These are phyloP conservation scores for Anastatica hierochuntica DNA, from an alignment of 345 rosid species.

Conservation along the genomic window DNA sequence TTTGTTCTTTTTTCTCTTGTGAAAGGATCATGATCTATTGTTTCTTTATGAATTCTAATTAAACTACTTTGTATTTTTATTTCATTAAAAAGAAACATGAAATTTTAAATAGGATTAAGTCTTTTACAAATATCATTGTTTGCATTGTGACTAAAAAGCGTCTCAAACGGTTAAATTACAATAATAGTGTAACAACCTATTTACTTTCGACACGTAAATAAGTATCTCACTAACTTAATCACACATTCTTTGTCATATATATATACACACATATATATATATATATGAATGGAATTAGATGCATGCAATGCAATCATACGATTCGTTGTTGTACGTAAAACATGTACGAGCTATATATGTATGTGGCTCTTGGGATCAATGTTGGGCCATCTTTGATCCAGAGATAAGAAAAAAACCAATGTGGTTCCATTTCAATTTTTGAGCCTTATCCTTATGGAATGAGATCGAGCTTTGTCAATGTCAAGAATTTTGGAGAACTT, in stretches of 20 bases:
- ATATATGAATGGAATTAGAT: too few species aligned
- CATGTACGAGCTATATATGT: too few species aligned
- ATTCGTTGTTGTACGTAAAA: neutral
- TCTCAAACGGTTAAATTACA: neutral
- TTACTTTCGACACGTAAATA: too few species aligned
- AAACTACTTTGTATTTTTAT: neutral
- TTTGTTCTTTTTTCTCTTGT: too few species aligned
- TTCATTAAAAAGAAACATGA: neutral
- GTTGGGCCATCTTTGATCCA: slow-evolving; percentile 4
- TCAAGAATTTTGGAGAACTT: slow-evolving; percentile 2
- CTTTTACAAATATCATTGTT: neutral
- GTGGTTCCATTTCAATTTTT: slow-evolving; percentile 6
- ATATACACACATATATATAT: neutral
- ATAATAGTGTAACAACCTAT: too few species aligned
- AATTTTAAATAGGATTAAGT: neutral
- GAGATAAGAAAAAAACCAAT: neutral
- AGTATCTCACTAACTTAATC: too few species aligned
- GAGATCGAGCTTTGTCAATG: slow-evolving; percentile 4
- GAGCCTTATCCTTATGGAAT: slow-evolving; percentile 20
- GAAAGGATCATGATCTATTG: neutral
- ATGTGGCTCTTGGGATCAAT: slow-evolving; percentile 15
- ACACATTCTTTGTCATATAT: too few species aligned
- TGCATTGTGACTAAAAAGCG: neutral
- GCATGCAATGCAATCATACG: too few species aligned
- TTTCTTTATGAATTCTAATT: neutral